Percentiles rank a stretch among this genome's conserved stretches.
Evolutionary conservation across 257 asterid species (phyloP).

Genomic region (Nicotiana sylvestris): DNA sequence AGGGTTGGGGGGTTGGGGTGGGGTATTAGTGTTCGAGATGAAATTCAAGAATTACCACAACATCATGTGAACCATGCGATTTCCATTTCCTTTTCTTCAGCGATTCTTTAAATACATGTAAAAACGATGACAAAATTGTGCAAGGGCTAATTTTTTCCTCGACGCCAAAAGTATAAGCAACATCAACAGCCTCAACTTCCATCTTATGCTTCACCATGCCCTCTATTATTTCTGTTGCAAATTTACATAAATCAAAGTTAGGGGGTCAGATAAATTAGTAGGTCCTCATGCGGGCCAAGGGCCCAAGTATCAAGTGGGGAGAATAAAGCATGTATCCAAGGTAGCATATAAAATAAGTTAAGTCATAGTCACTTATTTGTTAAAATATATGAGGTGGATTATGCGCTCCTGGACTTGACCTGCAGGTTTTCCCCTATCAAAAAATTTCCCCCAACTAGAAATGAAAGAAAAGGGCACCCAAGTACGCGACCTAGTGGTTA

Average conservation of each 20-base stretch:
- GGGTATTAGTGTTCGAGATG: background rate
- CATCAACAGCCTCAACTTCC: constrained; percentile 77
- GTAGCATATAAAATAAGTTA: background rate
- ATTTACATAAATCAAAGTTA: background rate
- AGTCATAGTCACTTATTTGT: background rate
- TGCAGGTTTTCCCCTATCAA: background rate
- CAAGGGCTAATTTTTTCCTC: constrained; percentile 53
- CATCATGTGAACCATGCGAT: constrained; percentile 35
- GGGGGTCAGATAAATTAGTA: background rate
- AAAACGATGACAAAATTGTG: constrained; percentile 46
- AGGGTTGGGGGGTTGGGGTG: background rate
- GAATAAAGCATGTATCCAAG: constrained; percentile 1
- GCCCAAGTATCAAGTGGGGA: background rate
- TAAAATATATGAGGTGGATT: background rate
- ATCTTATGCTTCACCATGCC: constrained; percentile 51
- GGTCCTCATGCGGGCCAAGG: background rate
- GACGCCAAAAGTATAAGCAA: constrained; percentile 56
- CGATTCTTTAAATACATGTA: constrained; percentile 48
- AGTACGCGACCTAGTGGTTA: background rate
- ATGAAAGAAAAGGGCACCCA: background rate
- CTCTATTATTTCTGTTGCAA: constrained; percentile 56
- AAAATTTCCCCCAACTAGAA: background rate
- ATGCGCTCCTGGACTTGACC: background rate
- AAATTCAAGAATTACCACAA: constrained; percentile 34
- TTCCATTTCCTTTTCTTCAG: constrained; percentile 42